Conservation (phyloP, 208 protist genomes). For the Acanthamoeba castellanii region DNA sequence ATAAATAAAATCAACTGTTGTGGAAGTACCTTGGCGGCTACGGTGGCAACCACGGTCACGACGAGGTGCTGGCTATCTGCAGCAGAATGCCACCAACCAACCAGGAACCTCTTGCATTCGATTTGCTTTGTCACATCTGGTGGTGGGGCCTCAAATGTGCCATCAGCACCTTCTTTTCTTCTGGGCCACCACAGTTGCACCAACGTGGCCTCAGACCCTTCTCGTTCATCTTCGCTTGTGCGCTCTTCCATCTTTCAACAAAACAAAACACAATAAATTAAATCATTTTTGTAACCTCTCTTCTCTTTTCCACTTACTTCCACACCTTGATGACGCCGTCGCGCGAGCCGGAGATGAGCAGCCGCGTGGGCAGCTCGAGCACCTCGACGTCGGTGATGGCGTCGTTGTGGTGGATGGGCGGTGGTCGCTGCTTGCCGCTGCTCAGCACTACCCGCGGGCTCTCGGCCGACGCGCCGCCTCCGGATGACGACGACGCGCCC, state of each 20-base stretch:
- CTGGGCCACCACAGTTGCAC: not conserved
- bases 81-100: constrained; percentile 4
- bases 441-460: not conserved
- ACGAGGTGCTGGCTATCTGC: not conserved
- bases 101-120: not conserved
- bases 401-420: constrained; percentile 82
- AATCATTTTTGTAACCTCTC: too few species aligned
- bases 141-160: too few species aligned
- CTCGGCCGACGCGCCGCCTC: not conserved
- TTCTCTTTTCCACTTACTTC: constrained; percentile 70
- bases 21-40: not conserved
- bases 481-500: not conserved
- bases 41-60: not conserved
- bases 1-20: not conserved
- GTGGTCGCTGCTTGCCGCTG: constrained; percentile 27
- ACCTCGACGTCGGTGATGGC: constrained; percentile 81
- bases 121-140: not conserved
- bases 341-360: constrained; percentile 81
- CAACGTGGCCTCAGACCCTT: not conserved
- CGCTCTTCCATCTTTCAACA: not conserved
- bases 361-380: constrained; percentile 78
- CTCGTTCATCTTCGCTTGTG: not conserved
- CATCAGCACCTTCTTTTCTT: not conserved
- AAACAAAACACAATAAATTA: not conserved
- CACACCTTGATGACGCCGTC: constrained; percentile 86